phyloP scores from a whole-genome alignment of 2,329 filamentous ascomycete species.

The Colletotrichum sp. region DNA sequence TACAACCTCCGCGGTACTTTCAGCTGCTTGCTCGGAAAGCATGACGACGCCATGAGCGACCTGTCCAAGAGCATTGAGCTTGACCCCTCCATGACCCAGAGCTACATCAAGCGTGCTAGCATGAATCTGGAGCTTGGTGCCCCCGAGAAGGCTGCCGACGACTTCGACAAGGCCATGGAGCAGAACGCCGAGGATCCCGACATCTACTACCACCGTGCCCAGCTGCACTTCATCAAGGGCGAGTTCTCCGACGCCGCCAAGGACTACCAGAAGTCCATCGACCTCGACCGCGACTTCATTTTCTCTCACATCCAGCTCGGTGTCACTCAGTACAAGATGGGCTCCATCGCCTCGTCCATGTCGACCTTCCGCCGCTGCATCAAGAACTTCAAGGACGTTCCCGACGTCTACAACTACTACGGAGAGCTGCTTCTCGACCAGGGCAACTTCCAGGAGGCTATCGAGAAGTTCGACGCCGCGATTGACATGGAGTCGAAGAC shows the following conservation, averaged over 20 bases:
- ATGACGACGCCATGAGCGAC: conserved; percentile 80
- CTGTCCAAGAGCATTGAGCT: conserved; percentile 93
- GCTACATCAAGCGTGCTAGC: conserved; percentile 98
- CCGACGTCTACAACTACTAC: conserved; percentile 99
- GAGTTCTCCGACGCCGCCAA: conserved; percentile 94
- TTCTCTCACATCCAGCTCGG: conserved; percentile 99
- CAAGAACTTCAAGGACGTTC: conserved; percentile 97
- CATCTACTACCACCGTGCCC: conserved; percentile 98
- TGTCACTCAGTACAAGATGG: conserved; percentile 99
- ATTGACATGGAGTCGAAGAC: conserved; percentile 97
- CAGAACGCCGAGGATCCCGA: conserved; percentile 92
- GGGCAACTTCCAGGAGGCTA: conserved; percentile 91
- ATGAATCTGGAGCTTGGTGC: conserved; percentile 95
- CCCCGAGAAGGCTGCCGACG: conserved; percentile 82
- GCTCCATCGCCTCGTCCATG: conserved; percentile 96
- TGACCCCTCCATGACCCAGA: conserved; percentile 87
- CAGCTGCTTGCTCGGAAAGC: conserved; percentile 89
- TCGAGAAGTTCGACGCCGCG: conserved; percentile 98
- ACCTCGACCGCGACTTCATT: conserved; percentile 94
- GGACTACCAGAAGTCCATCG: conserved; percentile 99
- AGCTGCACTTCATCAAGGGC: conserved; percentile 96
- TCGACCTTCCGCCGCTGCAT: conserved; percentile 96
- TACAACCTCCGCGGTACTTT: conserved; percentile 98
- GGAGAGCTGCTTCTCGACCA: conserved; percentile 96
- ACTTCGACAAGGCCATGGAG: conserved; percentile 84